A percentile compares a stretch with the other conserved stretches of the same genome.
These are phyloP conservation scores for Lumnitzera littorea DNA, from an alignment of 345 rosid genomes.

Conservation along the genomic window DNA sequence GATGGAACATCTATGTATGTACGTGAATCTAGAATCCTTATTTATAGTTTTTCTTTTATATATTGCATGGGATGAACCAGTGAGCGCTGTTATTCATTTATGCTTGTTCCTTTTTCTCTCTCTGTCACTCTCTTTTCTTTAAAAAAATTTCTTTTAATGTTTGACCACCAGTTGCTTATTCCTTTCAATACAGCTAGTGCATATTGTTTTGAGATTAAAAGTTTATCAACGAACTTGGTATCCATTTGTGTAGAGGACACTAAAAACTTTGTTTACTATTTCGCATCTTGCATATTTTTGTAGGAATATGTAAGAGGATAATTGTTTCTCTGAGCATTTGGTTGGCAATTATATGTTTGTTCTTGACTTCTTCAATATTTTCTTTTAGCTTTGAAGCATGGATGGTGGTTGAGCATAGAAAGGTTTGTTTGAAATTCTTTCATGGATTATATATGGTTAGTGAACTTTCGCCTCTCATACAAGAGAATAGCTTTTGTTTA, in stretches of 20 bases:
- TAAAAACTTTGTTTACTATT: slow-evolving; percentile 63
- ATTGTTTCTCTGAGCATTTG: slow-evolving; percentile 41
- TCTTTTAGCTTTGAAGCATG: slow-evolving; percentile 82
- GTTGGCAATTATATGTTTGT: slow-evolving; percentile 52
- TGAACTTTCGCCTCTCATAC: too few species aligned
- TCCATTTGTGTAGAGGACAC: slow-evolving; percentile 50
- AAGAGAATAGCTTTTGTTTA: neutral
- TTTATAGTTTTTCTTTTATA: too few species aligned
- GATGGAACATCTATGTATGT: too few species aligned
- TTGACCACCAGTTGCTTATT: neutral
- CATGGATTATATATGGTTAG: neutral
- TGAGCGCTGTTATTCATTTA: too few species aligned
- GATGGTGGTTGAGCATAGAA: slow-evolving; percentile 72
- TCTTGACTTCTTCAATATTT: slow-evolving; percentile 60
- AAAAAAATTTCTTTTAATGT: neutral
- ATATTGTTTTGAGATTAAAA: neutral
- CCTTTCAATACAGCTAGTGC: neutral
- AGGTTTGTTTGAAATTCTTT: slow-evolving; percentile 35
- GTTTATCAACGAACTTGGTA: slow-evolving; percentile 2
- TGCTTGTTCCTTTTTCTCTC: too few species aligned
- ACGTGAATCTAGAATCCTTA: too few species aligned
- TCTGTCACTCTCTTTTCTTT: neutral
- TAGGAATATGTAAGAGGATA: slow-evolving; percentile 68
- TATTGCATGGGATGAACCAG: too few species aligned
- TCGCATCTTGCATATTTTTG: slow-evolving; percentile 60